phyloP scores from a whole-genome alignment of 2,329 filamentous ascomycete genomes.

The Curvularia sp. region DNA sequence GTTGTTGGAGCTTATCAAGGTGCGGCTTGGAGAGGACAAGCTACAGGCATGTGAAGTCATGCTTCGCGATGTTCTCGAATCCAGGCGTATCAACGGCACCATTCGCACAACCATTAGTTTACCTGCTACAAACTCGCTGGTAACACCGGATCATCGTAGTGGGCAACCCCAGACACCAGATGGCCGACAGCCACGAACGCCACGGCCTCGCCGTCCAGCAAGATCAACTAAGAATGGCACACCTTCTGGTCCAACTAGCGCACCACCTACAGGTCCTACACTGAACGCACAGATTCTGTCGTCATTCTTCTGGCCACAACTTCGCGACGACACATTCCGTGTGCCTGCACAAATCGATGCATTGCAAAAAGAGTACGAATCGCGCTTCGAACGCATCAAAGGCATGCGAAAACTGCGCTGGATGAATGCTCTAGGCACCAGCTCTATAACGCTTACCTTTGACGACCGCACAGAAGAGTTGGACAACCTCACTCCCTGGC shows the following conservation, averaged over 20 bases:
- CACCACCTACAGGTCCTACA: conserved; percentile 44
- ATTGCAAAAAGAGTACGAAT: conserved; percentile 74
- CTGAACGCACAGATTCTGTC: conserved; percentile 88
- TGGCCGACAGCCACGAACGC: conserved; percentile 31
- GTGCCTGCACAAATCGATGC: conserved; percentile 66
- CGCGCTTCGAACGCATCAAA: conserved; percentile 81
- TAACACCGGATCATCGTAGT: conserved; percentile 30
- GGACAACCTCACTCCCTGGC: conserved; percentile 81
- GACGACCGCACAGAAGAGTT: conserved; percentile 78
- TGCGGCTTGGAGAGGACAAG: conserved; percentile 82
- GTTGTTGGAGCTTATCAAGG: conserved; percentile 85
- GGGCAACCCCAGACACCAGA: conserved; percentile 32
- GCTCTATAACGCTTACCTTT: conserved; percentile 80
- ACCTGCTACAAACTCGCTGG: conserved; percentile 16
- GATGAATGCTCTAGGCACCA: conserved; percentile 82
- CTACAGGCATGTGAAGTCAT: conserved; percentile 97
- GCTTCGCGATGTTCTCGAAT: conserved; percentile 91
- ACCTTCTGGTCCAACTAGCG: conserved; percentile 23
- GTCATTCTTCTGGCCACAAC: conserved; percentile 88
- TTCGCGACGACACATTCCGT: conserved; percentile 73
- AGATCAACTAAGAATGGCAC: conserved; percentile 19
- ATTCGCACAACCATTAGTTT: conserved; percentile 35
- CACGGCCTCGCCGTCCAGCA: conserved; percentile 34
- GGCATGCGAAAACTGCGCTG: conserved; percentile 85
- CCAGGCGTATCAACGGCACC: conserved; percentile 72